Evolutionary conservation across 2,329 filamentous ascomycete genomes (phyloP).

Genomic region (Talaromyces atroroseus): DNA sequence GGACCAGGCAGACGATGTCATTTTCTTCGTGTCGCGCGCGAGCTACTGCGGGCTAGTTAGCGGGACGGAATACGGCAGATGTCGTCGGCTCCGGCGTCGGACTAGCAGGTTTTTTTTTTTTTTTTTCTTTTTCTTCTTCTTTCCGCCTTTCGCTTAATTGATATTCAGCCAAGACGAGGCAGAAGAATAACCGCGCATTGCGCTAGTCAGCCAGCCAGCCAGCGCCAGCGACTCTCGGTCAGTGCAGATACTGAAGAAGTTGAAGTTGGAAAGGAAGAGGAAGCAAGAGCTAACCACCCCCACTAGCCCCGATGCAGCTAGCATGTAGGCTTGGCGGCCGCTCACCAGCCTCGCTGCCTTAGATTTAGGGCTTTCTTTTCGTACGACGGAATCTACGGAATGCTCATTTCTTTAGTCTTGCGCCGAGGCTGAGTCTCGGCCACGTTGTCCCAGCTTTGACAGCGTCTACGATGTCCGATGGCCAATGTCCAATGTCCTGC

Average conservation of each 20-base stretch:
- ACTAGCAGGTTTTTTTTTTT: not conserved
- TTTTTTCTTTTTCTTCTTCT: not conserved
- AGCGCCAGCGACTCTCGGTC: too few species aligned
- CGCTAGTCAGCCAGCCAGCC: too few species aligned
- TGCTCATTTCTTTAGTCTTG: not conserved
- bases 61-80: not conserved
- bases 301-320: not conserved
- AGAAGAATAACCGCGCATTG: too few species aligned
- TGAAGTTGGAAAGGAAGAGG: not conserved
- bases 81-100: not conserved
- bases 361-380: not conserved
- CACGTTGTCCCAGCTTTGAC: not conserved
- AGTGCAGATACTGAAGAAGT: not conserved
- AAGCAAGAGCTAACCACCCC: not conserved
- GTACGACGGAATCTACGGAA: not conserved
- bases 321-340: not conserved
- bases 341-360: not conserved
- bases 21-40: not conserved
- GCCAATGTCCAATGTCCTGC: not conserved
- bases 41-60: not conserved
- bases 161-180: too few species aligned
- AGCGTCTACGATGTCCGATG: too few species aligned
- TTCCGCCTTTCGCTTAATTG: too few species aligned
- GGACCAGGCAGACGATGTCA: conserved; percentile 2
- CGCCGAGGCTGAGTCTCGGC: not conserved